A percentile compares a stretch with the other conserved stretches of the same genome.
Conservation (phyloP, 2,329 filamentous ascomycete species). For the Venturia carpophila region DNA sequence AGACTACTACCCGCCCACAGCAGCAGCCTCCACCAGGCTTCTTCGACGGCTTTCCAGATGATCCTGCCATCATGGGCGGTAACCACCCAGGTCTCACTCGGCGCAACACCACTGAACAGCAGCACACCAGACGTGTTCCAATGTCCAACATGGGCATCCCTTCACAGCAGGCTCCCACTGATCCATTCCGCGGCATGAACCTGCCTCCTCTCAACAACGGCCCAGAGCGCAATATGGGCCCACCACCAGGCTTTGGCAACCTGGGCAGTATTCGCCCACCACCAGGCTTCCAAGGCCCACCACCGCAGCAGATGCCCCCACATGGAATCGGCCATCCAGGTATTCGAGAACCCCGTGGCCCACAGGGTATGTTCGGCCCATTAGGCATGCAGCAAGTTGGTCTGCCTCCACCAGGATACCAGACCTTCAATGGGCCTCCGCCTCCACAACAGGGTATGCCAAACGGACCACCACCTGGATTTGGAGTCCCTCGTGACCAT, state of each 20-base stretch:
- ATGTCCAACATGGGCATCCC: slow-evolving; percentile 19
- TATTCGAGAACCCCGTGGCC: background rate
- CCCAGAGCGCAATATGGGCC: slow-evolving; percentile 12
- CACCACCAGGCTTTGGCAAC: slow-evolving; percentile 16
- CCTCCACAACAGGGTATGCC: slow-evolving; percentile 5
- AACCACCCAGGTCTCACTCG: slow-evolving; percentile 15
- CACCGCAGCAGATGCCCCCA: slow-evolving; percentile 13
- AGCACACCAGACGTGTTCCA: slow-evolving; percentile 6
- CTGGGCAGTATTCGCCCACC: slow-evolving; percentile 6
- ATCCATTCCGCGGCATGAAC: slow-evolving; percentile 16
- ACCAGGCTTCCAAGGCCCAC: slow-evolving; percentile 15
- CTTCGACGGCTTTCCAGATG: slow-evolving; percentile 10
- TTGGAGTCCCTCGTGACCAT: background rate
- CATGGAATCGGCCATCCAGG: slow-evolving; percentile 11
- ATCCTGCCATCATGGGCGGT: slow-evolving; percentile 7
- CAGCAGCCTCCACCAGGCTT: slow-evolving; percentile 13
- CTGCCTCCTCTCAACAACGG: slow-evolving; percentile 2
- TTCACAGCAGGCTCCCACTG: slow-evolving; percentile 15
- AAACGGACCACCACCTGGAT: slow-evolving; percentile 10
- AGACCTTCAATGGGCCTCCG: slow-evolving; percentile 12
- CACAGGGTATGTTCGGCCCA: slow-evolving; percentile 9
- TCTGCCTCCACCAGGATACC: slow-evolving; percentile 7
- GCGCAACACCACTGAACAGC: slow-evolving; percentile 15
- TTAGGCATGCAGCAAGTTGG: background rate
- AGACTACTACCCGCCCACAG: slow-evolving; percentile 5